Base-by-base conservation (phyloP, 371 early-diverging fungal genomes). In the Mortierella sp. region DNA sequence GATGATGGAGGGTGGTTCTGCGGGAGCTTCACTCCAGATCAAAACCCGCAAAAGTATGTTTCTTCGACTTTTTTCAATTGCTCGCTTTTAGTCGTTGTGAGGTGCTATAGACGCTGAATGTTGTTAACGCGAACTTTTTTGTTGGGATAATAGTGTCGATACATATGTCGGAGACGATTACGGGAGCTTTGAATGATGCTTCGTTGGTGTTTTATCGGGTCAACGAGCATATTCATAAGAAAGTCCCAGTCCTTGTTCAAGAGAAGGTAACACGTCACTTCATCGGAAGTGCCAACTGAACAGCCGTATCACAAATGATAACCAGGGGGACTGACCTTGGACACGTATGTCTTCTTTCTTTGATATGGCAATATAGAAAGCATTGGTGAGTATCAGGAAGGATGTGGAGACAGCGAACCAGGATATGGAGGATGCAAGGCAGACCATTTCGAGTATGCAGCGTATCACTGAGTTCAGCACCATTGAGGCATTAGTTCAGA, bases 141-240 rank as follows among this genome's bases (percentile, higher is more conserved):
- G 12, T 27, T 8, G 10, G 5, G 4, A 18, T 35, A 43, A 18
- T 55, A 83, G 84, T 77, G 78, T 84, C 84, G 0, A 35, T 75
- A 24, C 80, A 75, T 48, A 68, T 77, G 78, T 76, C 84, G 4
- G 80, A 80, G 32, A 75, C 80, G 35, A 78, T 84, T 32, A 78
- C 80, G 0, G 72, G 73, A 27, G 72, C 55, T 24, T 63, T 84
- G 73, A 84, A 84, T 32, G 84, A 84, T 43, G 55, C 77, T 0
- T 84, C 84, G 3, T 46, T 84, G 51, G 78, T 77, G n/a, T 70
- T 84, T 11, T 84, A 84, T 70, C 71, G 84, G 27, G 81, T 84
- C 24, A 84, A 84, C 35, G 84, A 84, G 55, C 84, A 84, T 49
- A 72, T 84, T 14, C 84, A 84, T 63, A 84, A 84, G 68, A 84